phyloP scores from a whole-genome alignment of 345 rosid species.

The Nephelium lappaceum region DNA sequence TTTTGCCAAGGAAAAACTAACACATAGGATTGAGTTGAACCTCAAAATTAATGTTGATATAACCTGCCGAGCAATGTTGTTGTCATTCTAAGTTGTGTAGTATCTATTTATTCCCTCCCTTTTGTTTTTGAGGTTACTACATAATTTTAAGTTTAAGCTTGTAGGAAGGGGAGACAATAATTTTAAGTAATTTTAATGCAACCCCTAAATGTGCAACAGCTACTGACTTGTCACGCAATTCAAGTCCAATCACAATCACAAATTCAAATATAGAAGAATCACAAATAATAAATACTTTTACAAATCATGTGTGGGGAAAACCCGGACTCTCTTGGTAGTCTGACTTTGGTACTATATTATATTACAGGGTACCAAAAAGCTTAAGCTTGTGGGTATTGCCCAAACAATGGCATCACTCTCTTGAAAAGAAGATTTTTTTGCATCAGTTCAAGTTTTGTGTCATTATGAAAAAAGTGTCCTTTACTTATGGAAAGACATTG shows the following conservation, averaged over 20 bases:
- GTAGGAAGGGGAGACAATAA: background rate
- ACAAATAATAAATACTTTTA: background rate
- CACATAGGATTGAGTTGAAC: background rate
- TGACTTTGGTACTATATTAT: background rate
- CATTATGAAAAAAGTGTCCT: background rate
- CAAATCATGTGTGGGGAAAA: background rate
- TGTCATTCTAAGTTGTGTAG: background rate
- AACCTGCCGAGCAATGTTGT: background rate
- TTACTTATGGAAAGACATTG: background rate
- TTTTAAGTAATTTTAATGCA: background rate
- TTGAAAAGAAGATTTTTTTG: background rate
- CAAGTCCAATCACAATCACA: background rate
- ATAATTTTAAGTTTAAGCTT: background rate
- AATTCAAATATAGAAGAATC: background rate
- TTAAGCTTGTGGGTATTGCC: background rate
- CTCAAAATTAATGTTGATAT: background rate
- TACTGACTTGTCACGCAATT: background rate
- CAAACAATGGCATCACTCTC: background rate
- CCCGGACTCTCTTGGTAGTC: background rate
- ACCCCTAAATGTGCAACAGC: background rate
- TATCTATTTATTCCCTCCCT: background rate
- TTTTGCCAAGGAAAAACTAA: background rate
- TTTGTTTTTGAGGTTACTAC: background rate
- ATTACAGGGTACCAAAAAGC: background rate
- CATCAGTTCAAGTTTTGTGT: background rate